These are phyloP conservation scores for Cryphonectria radicalis DNA, from an alignment of 2,329 filamentous ascomycete genomes.

Conservation along the genomic window DNA sequence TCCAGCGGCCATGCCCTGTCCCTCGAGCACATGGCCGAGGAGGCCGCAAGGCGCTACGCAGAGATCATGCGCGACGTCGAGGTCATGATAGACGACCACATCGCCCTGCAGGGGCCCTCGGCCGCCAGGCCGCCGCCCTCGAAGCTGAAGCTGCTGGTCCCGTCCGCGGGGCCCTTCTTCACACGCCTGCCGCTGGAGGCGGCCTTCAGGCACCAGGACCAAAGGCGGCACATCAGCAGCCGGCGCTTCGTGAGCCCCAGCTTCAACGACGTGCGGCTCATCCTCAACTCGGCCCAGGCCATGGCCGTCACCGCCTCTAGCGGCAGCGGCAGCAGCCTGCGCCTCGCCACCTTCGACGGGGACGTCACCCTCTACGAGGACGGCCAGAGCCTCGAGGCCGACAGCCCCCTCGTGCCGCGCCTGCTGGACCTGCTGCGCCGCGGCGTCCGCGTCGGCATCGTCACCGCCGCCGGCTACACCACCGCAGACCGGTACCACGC, in stretches of 20 bases:
- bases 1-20: slow-evolving; percentile 61
- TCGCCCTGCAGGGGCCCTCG: slow-evolving; percentile 55
- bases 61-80: slow-evolving; percentile 95
- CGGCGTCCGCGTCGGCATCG: slow-evolving; percentile 87
- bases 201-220: slow-evolving; percentile 90
- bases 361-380: slow-evolving; percentile 96
- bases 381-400: slow-evolving; percentile 74
- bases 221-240: slow-evolving; percentile 82
- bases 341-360: slow-evolving; percentile 94
- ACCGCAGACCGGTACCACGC: slow-evolving; percentile 85
- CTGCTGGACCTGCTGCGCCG: slow-evolving; percentile 73
- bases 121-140: slow-evolving; percentile 67
- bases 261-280: slow-evolving; percentile 93
- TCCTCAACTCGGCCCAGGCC: slow-evolving; percentile 92
- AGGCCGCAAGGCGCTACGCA: slow-evolving; percentile 85
- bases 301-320: slow-evolving; percentile 85
- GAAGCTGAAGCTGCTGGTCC: slow-evolving; percentile 90
- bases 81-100: slow-evolving; percentile 83
- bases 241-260: slow-evolving; percentile 92
- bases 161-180: slow-evolving; percentile 91
- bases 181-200: slow-evolving; percentile 84
- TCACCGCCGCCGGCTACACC: slow-evolving; percentile 94
- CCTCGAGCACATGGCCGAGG: slow-evolving; percentile 71
- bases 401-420: slow-evolving; percentile 75
- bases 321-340: slow-evolving; percentile 66